Base-by-base conservation (phyloP, 495 filamentous ascomycete genomes). In the Lophiotrema nucula region DNA sequence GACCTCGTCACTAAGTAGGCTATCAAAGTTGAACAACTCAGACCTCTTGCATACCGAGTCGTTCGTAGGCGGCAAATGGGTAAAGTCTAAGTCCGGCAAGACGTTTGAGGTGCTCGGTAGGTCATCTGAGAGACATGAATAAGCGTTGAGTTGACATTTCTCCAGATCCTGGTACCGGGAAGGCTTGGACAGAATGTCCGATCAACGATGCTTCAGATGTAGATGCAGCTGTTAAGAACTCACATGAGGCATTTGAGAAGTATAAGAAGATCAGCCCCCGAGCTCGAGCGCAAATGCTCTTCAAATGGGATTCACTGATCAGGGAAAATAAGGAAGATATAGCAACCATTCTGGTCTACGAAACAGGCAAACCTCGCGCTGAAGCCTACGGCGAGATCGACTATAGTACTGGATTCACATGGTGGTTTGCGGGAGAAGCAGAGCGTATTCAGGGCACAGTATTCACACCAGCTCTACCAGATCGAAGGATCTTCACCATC, bases 381-480 rank as follows among this genome's bases (percentile, higher is more conserved):
- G 77, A 79, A 49, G 70, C 77, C 2, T 59, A 70, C 23, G 72
- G 72, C 11, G 79, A 81, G 66, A 69, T 80, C 2, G 70, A 74
- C 54, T 80, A 79, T 57, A 73, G 76, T 0, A 60, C 71, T 4
- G 71, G 72, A 6, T 79, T 79, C 58, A 70, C 74, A 2, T 77
- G 73, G 72, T 81, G 75, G 77, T 81, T 79, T 61, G 69, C 76
- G 0, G 79, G 73, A 8, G 86, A 90, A 65, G 85, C 86, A 1
- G 87, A 90, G 74, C 75, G 87, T 18, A 77, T 89, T 12, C 80
- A 82, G 4, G 86, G 87, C 23, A 77, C 77, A 0, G 75, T 86
- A 0, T 77, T 79, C 21, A 72, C 74, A 3, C 76, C 85, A 8
- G 68, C 83, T 0, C 71, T 78, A 0, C 81, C 84, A 0, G 80